Evolutionary conservation across 2,329 filamentous ascomycete species (phyloP).

Genomic region (Paraphoma chrysanthemicola): DNA sequence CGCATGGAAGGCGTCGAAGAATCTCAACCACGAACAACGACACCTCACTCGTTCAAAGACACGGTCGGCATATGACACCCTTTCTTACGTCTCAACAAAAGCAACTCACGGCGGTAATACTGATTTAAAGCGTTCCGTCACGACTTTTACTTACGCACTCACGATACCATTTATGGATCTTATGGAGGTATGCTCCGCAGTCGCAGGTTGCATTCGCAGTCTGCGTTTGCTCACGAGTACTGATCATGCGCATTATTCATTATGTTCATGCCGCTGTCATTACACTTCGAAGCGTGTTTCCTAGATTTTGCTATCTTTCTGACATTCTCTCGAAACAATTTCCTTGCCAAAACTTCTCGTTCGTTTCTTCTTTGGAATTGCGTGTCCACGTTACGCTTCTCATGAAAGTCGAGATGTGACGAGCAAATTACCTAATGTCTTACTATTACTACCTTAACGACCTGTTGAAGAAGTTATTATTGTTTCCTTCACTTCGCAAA

Average conservation of each 20-base stretch:
- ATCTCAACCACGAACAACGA: constrained; percentile 46
- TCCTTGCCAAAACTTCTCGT: constrained; percentile 24
- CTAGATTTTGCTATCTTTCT: constrained; percentile 4
- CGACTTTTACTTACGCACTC: constrained; percentile 46
- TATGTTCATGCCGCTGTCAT: constrained; percentile 19
- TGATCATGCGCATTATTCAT: constrained; percentile 29
- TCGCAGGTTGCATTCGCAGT: constrained; percentile 27
- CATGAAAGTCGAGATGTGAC: constrained; percentile 40
- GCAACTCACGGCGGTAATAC: constrained; percentile 45
- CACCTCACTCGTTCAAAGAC: constrained; percentile 53
- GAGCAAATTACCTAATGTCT: constrained; percentile 46
- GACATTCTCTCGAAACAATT: constrained; percentile 13
- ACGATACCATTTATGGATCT: constrained; percentile 48
- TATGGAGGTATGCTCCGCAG: constrained; percentile 45
- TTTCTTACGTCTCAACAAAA: constrained; percentile 48
- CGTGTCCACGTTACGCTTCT: constrained; percentile 37
- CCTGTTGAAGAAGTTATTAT: constrained; percentile 26
- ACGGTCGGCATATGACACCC: constrained; percentile 51
- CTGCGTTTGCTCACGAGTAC: constrained; percentile 34
- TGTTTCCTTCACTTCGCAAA: neutral
- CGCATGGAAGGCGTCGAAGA: constrained; percentile 50
- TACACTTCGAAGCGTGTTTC: constrained; percentile 11
- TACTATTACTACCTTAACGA: constrained; percentile 44
- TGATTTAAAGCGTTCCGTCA: constrained; percentile 46
- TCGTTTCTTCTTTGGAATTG: constrained; percentile 26